Conservation (phyloP, 345 rosid genomes). For the Bretschneidera sinensis region DNA sequence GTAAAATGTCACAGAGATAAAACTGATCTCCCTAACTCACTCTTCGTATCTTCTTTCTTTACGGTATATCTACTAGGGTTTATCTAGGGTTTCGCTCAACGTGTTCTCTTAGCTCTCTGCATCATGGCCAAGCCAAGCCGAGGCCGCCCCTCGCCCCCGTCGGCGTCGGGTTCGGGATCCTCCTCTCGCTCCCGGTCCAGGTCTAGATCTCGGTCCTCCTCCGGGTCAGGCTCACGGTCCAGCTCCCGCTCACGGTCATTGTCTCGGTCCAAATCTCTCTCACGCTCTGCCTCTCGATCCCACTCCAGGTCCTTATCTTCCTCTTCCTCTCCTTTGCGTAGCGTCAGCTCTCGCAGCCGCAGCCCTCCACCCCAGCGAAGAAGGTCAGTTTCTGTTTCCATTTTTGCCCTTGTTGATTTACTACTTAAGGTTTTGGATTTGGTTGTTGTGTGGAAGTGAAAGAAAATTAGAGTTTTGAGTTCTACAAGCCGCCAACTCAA, state of each 20-base stretch:
- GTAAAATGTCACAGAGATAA: too few relatives aligned
- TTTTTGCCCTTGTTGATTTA: neutral
- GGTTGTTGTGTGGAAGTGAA: neutral
- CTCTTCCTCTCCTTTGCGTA: slow-evolving; percentile 42
- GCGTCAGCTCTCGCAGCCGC: slow-evolving; percentile 49
- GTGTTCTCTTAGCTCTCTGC: neutral
- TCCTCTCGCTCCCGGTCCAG: slow-evolving; percentile 36
- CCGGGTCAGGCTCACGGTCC: slow-evolving; percentile 44
- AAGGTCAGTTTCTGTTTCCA: neutral
- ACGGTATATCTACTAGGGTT: neutral
- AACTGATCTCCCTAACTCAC: too few relatives aligned
- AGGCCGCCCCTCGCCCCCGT: neutral
- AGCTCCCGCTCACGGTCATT: slow-evolving; percentile 44
- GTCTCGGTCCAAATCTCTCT: slow-evolving; percentile 37
- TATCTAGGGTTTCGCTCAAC: neutral
- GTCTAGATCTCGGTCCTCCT: slow-evolving; percentile 36
- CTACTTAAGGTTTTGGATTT: neutral
- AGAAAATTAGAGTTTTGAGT: too few relatives aligned
- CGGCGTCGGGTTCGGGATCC: neutral
- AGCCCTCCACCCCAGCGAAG: slow-evolving; percentile 43
- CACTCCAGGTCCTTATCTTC: neutral
- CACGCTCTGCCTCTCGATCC: slow-evolving; percentile 25
- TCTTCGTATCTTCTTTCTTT: too few relatives aligned
- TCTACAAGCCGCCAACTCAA: too few relatives aligned
- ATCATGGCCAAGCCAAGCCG: neutral